Conservation (phyloP, 768 basidiomycete species). For the Leccinum subgranulosum region DNA sequence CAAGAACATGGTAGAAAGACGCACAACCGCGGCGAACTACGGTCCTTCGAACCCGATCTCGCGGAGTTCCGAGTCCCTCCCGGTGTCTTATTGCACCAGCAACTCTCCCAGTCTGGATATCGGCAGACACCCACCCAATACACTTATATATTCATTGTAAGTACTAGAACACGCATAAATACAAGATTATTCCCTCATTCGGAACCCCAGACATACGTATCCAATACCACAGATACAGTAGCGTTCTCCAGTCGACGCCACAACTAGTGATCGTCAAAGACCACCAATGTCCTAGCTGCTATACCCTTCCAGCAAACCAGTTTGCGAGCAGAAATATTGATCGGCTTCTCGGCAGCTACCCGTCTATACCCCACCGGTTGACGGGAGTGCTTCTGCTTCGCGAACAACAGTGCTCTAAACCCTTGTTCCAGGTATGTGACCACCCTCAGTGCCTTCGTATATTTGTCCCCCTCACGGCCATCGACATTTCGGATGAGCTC, state of each 20-base stretch:
- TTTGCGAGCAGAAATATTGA: not conserved
- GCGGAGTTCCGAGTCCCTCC: no score
- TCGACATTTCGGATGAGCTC: not conserved
- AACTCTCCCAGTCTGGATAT: no score
- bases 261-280: slow-evolving; percentile 1
- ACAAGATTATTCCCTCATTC: not conserved
- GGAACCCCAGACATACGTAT: not conserved
- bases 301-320: not conserved
- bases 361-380: slow-evolving; percentile 15
- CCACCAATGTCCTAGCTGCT: not conserved
- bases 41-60: no score
- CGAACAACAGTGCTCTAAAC: slow-evolving; percentile 6
- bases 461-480: not conserved
- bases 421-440: slow-evolving; percentile 6
- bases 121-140: no score
- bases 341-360: not conserved
- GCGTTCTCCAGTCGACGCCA: not conserved
- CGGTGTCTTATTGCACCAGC: no score
- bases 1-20: no score
- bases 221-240: not conserved
- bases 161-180: no score
- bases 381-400: not conserved
- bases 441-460: not conserved
- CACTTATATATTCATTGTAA: no score
- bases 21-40: no score